Evolutionary conservation across 192 early-diverging fungal genomes (phyloP).

Genomic region (Coemansia sp.): DNA sequence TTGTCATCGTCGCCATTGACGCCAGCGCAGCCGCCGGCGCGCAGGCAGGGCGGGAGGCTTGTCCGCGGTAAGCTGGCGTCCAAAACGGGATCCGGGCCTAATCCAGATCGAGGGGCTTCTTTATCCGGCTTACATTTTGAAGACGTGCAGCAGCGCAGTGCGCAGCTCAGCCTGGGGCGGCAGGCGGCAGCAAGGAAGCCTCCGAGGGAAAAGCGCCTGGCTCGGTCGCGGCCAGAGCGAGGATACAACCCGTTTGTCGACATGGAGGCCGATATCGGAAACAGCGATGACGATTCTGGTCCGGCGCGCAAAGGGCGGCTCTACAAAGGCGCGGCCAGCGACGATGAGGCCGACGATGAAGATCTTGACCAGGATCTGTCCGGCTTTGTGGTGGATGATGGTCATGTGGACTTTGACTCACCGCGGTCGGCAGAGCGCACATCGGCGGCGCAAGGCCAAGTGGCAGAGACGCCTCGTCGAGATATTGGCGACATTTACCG

Average conservation of each 20-base stretch:
- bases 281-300: constrained; percentile 30
- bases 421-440: neutral
- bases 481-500: constrained; percentile 36
- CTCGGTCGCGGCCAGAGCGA: constrained; percentile 6
- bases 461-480: constrained; percentile 9
- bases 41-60: constrained; percentile 5
- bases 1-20: constrained; percentile 1
- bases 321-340: constrained; percentile 7
- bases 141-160: no score
- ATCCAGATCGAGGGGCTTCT: no score
- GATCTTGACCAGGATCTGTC: constrained; percentile 38
- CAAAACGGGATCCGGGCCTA: no score
- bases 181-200: no score
- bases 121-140: no score
- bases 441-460: no score
- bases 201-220: constrained; percentile 1
- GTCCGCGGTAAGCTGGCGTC: constrained; percentile 8
- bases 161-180: no score
- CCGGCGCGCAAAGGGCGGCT: no score
- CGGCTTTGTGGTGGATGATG: constrained; percentile 44
- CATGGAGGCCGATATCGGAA: constrained; percentile 29
- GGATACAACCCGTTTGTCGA: constrained; percentile 29
- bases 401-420: constrained; percentile 39
- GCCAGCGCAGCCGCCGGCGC: neutral
- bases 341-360: constrained; percentile 29